Evolutionary conservation across 2,329 filamentous ascomycete genomes (phyloP).

Genomic region (Fusarium sp.): DNA sequence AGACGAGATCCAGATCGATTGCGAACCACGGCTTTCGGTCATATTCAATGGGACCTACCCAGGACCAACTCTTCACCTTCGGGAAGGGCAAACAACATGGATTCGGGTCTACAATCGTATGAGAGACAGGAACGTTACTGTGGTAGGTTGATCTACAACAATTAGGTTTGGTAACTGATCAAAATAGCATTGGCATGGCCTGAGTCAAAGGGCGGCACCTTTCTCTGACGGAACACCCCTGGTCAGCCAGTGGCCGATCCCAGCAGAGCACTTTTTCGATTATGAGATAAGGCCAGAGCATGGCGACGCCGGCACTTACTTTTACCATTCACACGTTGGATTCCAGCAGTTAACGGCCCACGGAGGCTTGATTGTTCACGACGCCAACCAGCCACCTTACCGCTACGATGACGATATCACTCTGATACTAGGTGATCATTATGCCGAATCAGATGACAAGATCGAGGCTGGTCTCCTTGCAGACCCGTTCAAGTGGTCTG

Average conservation of each 20-base stretch:
- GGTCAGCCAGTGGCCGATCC: slow-evolving; percentile 75
- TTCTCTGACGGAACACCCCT: slow-evolving; percentile 74
- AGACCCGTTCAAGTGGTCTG: slow-evolving; percentile 67
- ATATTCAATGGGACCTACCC: slow-evolving; percentile 25
- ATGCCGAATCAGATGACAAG: slow-evolving; percentile 62
- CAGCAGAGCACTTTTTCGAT: slow-evolving; percentile 72
- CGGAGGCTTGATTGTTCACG: slow-evolving; percentile 66
- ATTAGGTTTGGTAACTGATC: not conserved
- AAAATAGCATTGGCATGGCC: slow-evolving; percentile 74
- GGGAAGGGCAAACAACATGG: slow-evolving; percentile 32
- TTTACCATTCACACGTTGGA: slow-evolving; percentile 76
- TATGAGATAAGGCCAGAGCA: slow-evolving; percentile 69
- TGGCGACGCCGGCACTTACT: slow-evolving; percentile 72
- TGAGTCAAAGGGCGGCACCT: slow-evolving; percentile 68
- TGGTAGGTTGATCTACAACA: slow-evolving; percentile 3
- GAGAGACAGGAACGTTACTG: slow-evolving; percentile 24
- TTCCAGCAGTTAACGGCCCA: slow-evolving; percentile 70
- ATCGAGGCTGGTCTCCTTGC: slow-evolving; percentile 64
- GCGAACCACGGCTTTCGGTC: slow-evolving; percentile 7
- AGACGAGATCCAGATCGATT: slow-evolving; percentile 22
- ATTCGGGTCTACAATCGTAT: slow-evolving; percentile 30
- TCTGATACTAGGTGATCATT: slow-evolving; percentile 66
- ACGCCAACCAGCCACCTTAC: slow-evolving; percentile 63
- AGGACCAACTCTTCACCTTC: slow-evolving; percentile 11
- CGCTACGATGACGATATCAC: slow-evolving; percentile 72